Base-by-base conservation (phyloP, 345 rosid species). In the Cardiospermum halicacabum region DNA sequence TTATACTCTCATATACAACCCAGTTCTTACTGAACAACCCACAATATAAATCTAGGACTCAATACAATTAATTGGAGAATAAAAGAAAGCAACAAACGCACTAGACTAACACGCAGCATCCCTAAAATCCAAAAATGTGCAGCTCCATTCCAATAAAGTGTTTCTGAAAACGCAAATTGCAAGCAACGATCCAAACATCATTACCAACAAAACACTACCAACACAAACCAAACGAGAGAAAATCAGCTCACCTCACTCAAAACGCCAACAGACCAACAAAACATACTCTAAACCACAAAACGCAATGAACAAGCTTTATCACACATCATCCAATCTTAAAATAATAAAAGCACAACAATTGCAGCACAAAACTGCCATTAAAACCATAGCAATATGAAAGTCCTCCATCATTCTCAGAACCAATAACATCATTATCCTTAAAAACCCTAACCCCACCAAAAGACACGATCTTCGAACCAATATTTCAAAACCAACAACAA, bases 391-490 rank as follows among this genome's bases (percentile, higher is more conserved):
- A n/a, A n/a, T n/a, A n/a, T n/a, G n/a, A n/a, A n/a, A 34, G 6
- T 34, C 10, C 9, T 34, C 39, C 39, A 34, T 5, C 10, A 34
- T 5, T 5, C 39, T 11, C 39, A 34, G 10, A 34, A 34, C 39
- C 39, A 34, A n/a, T 36, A 62, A 66, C 69, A 67, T 63, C 54
- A 72, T 67, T 70, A 1, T 5, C 15, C 26, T 26, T 22, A 2
- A n/a, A 37, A 9, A 0, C 30, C 58, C 21, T 9, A 57, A 27
- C 40, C 24, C 5, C 27, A 12, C 42, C 11, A 15, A 6, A 7
- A 3, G 9, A 5, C 6, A 8, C 26, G 2, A 24, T 11, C 51
- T 47, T 47, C 18, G 19, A 47, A 3, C 22, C 3, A 43, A 13
- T 1, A 4, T 13, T 43, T 3, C n/a, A 11, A 47, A 19, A 47